Conservation (phyloP, 805 yeast genomes). For the Starmera quercuum region DNA sequence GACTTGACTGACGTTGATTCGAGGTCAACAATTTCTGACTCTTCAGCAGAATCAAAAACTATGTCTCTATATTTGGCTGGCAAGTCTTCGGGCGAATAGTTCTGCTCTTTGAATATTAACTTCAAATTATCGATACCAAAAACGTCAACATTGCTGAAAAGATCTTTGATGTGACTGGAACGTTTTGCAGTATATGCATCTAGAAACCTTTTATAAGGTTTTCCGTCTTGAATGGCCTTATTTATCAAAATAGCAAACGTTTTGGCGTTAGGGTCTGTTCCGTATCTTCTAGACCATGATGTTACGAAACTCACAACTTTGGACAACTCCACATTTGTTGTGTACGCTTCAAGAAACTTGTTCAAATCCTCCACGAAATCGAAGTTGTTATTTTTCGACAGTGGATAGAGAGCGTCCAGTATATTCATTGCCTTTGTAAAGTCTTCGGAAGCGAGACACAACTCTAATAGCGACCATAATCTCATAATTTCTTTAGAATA, state of each 20-base stretch:
- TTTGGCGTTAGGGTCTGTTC: slow-evolving; percentile 39
- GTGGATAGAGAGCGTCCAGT: slow-evolving; percentile 50
- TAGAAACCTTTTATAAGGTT: slow-evolving; percentile 12
- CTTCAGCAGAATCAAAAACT: slow-evolving; percentile 2
- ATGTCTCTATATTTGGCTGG: slow-evolving; percentile 29
- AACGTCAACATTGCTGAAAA: slow-evolving; percentile 34
- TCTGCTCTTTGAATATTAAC: slow-evolving; percentile 11
- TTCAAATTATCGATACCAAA: slow-evolving; percentile 41
- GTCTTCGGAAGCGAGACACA: slow-evolving; percentile 61
- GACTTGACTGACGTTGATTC: background rate
- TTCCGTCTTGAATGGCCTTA: slow-evolving; percentile 25
- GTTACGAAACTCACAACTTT: slow-evolving; percentile 38
- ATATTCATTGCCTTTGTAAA: slow-evolving; percentile 65
- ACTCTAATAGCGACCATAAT: slow-evolving; percentile 73
- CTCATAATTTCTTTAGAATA: slow-evolving; percentile 51
- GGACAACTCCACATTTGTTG: slow-evolving; percentile 29
- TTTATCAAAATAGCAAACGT: slow-evolving; percentile 55
- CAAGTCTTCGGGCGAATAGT: slow-evolving; percentile 13
- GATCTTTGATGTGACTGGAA: slow-evolving; percentile 12
- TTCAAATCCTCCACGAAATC: slow-evolving; percentile 63
- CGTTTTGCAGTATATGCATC: slow-evolving; percentile 22
- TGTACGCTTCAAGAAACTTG: slow-evolving; percentile 42
- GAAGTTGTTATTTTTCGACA: slow-evolving; percentile 29
- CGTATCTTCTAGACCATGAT: slow-evolving; percentile 23
- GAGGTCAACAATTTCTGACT: background rate